A percentile compares a stretch with the other conserved stretches of the same genome.
These are phyloP conservation scores for Albophoma yamanashiensis DNA, from an alignment of 2,329 filamentous ascomycete species.

Conservation along the genomic window DNA sequence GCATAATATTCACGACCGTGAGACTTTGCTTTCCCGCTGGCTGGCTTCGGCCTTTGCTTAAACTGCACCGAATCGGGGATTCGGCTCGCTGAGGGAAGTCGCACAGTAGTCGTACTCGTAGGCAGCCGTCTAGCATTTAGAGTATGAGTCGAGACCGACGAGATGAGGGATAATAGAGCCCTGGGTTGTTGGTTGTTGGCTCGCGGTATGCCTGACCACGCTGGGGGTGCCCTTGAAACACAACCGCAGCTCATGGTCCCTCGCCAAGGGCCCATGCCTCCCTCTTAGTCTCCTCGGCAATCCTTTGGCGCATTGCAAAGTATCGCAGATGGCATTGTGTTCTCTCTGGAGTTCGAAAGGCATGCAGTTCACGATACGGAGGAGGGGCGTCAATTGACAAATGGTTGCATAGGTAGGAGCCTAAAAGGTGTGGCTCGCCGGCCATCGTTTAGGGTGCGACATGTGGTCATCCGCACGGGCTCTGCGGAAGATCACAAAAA, in stretches of 20 bases:
- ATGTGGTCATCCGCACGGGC: too few species aligned
- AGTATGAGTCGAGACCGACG: neutral
- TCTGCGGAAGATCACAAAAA: neutral
- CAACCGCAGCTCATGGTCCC: neutral
- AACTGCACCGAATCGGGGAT: neutral
- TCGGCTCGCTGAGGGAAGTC: neutral
- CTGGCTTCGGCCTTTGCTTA: neutral
- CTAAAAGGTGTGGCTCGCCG: neutral
- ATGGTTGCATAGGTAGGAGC: neutral
- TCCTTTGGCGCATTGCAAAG: neutral
- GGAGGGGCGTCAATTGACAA: neutral
- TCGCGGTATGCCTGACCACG: neutral
- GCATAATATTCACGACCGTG: neutral
- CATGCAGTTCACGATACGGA: neutral
- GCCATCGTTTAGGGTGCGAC: neutral
- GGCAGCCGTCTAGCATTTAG: neutral
- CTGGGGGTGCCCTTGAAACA: neutral
- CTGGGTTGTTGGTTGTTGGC: neutral
- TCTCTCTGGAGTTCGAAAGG: neutral
- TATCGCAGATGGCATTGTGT: neutral
- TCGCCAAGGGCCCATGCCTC: neutral
- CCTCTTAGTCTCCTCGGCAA: neutral
- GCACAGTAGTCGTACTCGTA: neutral
- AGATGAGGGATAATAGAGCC: neutral
- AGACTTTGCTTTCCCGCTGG: neutral